These are phyloP conservation scores for Dillenia turbinata DNA, from an alignment of 164 flowering plant species.

Conservation along the genomic window DNA sequence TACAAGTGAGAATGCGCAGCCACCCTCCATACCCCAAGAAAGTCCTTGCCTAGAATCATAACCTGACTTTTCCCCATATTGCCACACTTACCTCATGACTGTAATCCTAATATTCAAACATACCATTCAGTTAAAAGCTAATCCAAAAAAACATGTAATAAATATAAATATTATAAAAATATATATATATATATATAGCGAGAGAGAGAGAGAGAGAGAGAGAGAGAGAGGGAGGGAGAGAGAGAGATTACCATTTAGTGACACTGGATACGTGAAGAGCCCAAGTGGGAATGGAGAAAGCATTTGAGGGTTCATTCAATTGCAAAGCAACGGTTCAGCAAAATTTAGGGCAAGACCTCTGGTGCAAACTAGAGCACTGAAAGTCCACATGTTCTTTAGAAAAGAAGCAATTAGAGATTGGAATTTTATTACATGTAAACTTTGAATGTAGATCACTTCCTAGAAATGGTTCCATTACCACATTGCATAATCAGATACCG, in stretches of 20 bases:
- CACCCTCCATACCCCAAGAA: conserved; percentile 96
- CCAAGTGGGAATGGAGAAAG: too few species aligned
- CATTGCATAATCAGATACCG: too few species aligned
- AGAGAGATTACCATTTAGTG: conserved; percentile 65
- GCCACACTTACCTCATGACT: conserved; percentile 94
- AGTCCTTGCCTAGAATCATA: conserved; percentile 93
- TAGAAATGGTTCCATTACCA: too few species aligned
- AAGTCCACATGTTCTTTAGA: not conserved
- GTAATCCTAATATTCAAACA: conserved; percentile 46
- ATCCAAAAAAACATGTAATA: not conserved
- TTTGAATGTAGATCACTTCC: too few species aligned
- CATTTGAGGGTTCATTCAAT: too few species aligned
- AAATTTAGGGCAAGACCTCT: conserved; percentile 38
- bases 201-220: too few species aligned
- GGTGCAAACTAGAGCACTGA: conserved; percentile 28
- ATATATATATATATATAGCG: too few species aligned
- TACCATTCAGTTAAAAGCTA: not conserved
- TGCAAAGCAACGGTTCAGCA: too few species aligned
- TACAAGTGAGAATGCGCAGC: not conserved
- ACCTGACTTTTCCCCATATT: conserved; percentile 83
- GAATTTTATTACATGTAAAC: too few species aligned
- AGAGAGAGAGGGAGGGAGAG: not conserved
- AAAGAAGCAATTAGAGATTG: too few species aligned
- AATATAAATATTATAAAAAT: too few species aligned
- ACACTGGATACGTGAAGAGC: conserved; percentile 94